Base-by-base conservation (phyloP, 371 early-diverging fungal species). In the Gilbertella persicaria region DNA sequence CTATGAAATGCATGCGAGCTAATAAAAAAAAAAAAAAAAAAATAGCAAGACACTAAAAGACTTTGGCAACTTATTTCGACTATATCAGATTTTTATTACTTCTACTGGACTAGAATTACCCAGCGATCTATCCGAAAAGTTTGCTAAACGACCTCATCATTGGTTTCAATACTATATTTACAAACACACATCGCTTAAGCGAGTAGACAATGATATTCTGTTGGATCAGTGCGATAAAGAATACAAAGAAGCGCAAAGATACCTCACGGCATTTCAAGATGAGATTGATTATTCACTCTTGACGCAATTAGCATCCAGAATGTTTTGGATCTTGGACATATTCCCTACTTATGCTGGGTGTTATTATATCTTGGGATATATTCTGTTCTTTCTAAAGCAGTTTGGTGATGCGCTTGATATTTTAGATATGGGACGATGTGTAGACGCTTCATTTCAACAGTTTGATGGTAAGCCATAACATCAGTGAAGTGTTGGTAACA, bases 301-400 rank as follows among this genome's bases (percentile, higher is more conserved):
- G 43, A 71, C 60, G 44, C 52, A 69, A 30, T 76, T 80, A 10
- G 75, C 83, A 12, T 73, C 71, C 7, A 69, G 79, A 49, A 79
- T 80, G 78, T 55, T 83, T 33, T 66, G 73, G 62, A 69, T 83
- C 24, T 49, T 82, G 19, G 84, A 81, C 30, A 56, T 73, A 28
- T 75, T 78, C 29, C 84, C 84, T 26, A 67, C 58, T 4, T 70
- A 81, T 62, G 80, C 79, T 35, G 84, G 80, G 35, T 80, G 79
- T 45, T 84, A 84, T 55, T 75, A 80, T 58, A 57, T 84, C 20
- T 61, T 84, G 23, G 76, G 71, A 16, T 79, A 77, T 47, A 69
- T 82, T 14, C 60, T 81, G 12, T 79, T 66, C 47, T 75, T 78
- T 1, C 50, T 81, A 42, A 81, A 81, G 44, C 66, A 67, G 19